phyloP scores from a whole-genome alignment of 2,329 filamentous ascomycete species.

The Aulographum hederae region DNA sequence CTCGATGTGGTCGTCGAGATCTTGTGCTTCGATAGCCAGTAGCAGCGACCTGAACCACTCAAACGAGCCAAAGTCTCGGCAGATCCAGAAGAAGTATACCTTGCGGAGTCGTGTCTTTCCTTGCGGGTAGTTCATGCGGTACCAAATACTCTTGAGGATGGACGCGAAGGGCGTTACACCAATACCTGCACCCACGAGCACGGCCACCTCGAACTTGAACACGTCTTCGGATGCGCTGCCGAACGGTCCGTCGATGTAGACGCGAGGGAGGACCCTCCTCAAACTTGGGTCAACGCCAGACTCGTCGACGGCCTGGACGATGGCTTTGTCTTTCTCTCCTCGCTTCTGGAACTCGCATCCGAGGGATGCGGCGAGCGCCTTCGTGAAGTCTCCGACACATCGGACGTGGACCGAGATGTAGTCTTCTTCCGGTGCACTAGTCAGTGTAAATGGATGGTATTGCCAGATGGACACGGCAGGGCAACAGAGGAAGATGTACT shows the following conservation, averaged over 20 bases:
- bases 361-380: constrained; percentile 46
- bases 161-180: constrained; percentile 34
- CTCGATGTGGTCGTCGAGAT: constrained; percentile 68
- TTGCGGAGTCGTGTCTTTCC: constrained; percentile 64
- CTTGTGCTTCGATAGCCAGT: constrained; percentile 71
- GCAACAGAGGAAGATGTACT: constrained; percentile 78
- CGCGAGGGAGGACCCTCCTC: constrained; percentile 54
- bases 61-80: constrained; percentile 71
- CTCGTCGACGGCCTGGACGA: constrained; percentile 50
- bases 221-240: constrained; percentile 76
- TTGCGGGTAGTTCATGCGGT: constrained; percentile 76
- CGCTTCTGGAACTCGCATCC: constrained; percentile 57
- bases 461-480: constrained; percentile 76
- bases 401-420: constrained; percentile 79
- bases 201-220: constrained; percentile 44
- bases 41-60: constrained; percentile 80
- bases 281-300: constrained; percentile 51
- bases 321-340: constrained; percentile 29
- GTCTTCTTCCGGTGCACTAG: constrained; percentile 74
- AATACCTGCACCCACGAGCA: constrained; percentile 32
- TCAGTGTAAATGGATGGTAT: constrained; percentile 75
- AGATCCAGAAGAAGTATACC: constrained; percentile 89
- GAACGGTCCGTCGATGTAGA: constrained; percentile 74
- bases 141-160: constrained; percentile 71
- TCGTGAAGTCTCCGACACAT: constrained; percentile 69